Percentiles rank a stretch among this genome's conserved stretches.
Conservation (phyloP, 2,329 filamentous ascomycete species). For the Alternaria angustiovoidea region DNA sequence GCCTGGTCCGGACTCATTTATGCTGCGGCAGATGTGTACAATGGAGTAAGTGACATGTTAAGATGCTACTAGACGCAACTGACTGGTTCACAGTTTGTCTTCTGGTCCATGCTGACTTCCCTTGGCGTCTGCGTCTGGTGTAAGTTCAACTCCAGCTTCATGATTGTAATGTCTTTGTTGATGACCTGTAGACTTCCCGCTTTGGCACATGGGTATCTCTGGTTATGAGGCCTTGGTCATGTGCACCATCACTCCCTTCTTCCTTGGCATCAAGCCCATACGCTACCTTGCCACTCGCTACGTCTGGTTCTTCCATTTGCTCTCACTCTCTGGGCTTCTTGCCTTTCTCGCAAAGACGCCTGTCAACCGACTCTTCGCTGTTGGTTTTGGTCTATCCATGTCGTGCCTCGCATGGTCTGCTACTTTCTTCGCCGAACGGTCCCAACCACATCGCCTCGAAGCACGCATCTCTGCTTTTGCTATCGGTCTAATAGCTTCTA, state of each 20-base stretch:
- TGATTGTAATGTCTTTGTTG: conserved; percentile 13
- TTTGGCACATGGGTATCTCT: conserved; percentile 99
- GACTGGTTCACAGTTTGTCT: conserved; percentile 73
- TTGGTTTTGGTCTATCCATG: conserved; percentile 82
- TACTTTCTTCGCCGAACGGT: conserved; percentile 79
- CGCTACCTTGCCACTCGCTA: conserved; percentile 74
- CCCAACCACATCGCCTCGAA: conserved; percentile 78
- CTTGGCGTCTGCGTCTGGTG: conserved; percentile 92
- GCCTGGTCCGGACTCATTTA: conserved; percentile 79
- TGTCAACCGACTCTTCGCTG: conserved; percentile 77
- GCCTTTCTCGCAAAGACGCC: conserved; percentile 81
- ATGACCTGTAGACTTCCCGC: conserved; percentile 75
- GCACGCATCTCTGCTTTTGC: conserved; percentile 81
- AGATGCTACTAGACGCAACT: neutral
- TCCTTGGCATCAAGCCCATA: conserved; percentile 75
- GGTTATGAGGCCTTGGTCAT: conserved; percentile 93
- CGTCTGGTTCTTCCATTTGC: conserved; percentile 73
- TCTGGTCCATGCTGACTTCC: conserved; percentile 94
- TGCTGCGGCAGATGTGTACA: conserved; percentile 86
- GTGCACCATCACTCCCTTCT: conserved; percentile 79
- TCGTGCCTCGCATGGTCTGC: conserved; percentile 85
- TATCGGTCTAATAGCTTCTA: conserved; percentile 83
- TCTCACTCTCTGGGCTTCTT: conserved; percentile 79
- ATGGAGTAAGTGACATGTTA: conserved; percentile 70
- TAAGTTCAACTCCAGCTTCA: conserved; percentile 59